Base-by-base conservation (phyloP, 495 filamentous ascomycete genomes). In the Aspergillus hancockii region DNA sequence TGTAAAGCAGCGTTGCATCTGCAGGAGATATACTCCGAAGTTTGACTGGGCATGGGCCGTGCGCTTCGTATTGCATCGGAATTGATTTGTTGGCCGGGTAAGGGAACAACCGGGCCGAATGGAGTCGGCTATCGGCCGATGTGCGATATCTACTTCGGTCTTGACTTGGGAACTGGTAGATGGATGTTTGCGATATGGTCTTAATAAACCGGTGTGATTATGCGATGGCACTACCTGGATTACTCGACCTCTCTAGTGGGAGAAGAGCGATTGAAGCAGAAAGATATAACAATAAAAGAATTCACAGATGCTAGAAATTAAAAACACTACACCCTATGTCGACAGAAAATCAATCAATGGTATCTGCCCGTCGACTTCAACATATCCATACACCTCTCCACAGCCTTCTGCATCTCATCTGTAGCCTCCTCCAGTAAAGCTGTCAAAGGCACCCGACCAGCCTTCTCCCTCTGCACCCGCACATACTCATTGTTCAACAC, bases 331-430 rank as follows among this genome's bases (percentile, higher is more conserved):
- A 12, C 3, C 13, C 34, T 36, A 10, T 36, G 34, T 36, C 34
- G 4, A 43, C 14, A 55, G 16, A 13, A 6, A 46, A 18, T 32
- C 6, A 22, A 55, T 49, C 63, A 66, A 38, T 66, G 66, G 58
- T 73, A 75, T 65, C 88, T 89, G 22, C 87, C 88, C 12, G 79
- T 77, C 52, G 83, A 85, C 6, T 85, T 85, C 64, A 92, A 69
- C 80, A 83, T 81, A 70, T 88, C 88, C 82, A 90, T 90, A 66
- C 85, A 86, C 62, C 81, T 73, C 77, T 92, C 90, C 36, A 92
- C 85, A 59, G 85, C 85, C 73, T 83, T 79, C 76, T 92, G 89
- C 84, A 93, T 92, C 45, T 77, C 81, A 61, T 80, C 71, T 23
- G 88, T 92, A 12, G 85, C 86, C 63, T 86, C 83, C 76, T 91